These are phyloP conservation scores for Fusarium dlaminii DNA, from an alignment of 2,329 filamentous ascomycete genomes.

Conservation along the genomic window DNA sequence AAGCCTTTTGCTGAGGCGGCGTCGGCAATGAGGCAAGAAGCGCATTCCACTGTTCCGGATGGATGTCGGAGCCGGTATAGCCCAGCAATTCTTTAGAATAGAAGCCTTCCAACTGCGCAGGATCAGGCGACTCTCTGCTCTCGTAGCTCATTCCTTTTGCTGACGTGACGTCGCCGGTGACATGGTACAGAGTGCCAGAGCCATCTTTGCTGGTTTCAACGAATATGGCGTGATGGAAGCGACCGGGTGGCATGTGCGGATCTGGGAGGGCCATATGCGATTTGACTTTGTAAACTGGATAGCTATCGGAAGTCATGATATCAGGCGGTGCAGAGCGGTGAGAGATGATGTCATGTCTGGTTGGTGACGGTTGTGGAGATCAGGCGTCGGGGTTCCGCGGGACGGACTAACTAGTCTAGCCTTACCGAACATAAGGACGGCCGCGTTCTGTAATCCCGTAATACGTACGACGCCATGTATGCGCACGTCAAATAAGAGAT, in stretches of 20 bases:
- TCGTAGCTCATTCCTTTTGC: not conserved
- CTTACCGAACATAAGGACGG: too few relatives aligned
- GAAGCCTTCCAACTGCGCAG: rapidly evolving
- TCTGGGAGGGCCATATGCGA: not conserved
- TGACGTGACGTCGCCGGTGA: not conserved
- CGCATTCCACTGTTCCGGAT: not conserved
- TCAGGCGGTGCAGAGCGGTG: too few relatives aligned
- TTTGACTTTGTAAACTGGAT: not conserved
- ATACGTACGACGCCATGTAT: too few relatives aligned
- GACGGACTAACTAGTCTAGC: not conserved
- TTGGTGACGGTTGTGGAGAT: not conserved
- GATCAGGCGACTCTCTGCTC: not conserved
- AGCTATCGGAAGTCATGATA: not conserved
- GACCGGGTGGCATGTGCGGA: not conserved
- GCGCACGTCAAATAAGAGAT: too few relatives aligned
- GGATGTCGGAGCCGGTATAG: rapidly evolving
- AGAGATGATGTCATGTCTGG: not conserved
- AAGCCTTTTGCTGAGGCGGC: not conserved
- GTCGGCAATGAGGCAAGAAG: not conserved
- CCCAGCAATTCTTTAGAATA: not conserved
- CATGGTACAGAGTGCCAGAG: not conserved
- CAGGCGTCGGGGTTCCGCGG: not conserved
- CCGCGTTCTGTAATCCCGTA: too few relatives aligned
- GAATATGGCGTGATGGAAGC: not conserved
- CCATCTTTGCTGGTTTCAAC: rapidly evolving